phyloP scores from a whole-genome alignment of 129 eudicot genomes.

The sunflower (Helianthus annuus) region HanXRQr2.0-SUNRISE NC_035446.2:163446407-163446906 shows the following conservation, averaged over 20 bases:
- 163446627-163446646: not conserved
- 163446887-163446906: too few relatives aligned
- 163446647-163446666: constrained; percentile 8
- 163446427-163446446: constrained; percentile 69
- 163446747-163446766: constrained; percentile 86
- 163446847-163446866: too few relatives aligned
- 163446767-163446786: constrained; percentile 80
- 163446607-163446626: constrained; percentile 72
- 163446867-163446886: too few relatives aligned
- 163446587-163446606: constrained; percentile 56
- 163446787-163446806: constrained; percentile 15
- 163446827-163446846: not conserved
- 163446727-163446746: constrained; percentile 91
- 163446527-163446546: constrained; percentile 54
- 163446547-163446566: constrained; percentile 78
- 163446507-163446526: not conserved
- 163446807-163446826: constrained; percentile 11
- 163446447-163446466: constrained; percentile 65
- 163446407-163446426: constrained; percentile 86
- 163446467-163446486: not conserved
- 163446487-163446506: constrained; percentile 11
- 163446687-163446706: constrained; percentile 62
- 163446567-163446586: constrained; percentile 75
- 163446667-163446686: not conserved
- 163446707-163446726: constrained; percentile 91